These are phyloP conservation scores for Pythium periplocum DNA, from an alignment of 352 stramenopile genomes.

Conservation along the genomic window DNA sequence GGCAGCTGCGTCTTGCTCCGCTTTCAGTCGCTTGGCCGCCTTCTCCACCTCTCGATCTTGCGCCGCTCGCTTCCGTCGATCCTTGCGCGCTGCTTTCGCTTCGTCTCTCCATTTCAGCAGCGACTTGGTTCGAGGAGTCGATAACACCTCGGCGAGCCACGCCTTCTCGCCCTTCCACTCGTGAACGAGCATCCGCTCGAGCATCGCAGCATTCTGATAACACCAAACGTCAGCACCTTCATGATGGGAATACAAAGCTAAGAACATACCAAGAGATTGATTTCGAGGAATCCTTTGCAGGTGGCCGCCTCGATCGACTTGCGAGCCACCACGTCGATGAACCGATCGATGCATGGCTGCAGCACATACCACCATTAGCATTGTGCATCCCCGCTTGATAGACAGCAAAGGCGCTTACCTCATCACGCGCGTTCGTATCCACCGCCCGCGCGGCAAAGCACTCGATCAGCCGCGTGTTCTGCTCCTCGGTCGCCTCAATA, in stretches of 20 bases:
- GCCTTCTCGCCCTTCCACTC: constrained; percentile 56
- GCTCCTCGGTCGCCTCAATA: constrained; percentile 29
- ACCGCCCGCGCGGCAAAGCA: constrained; percentile 42
- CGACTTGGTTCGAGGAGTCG: constrained; percentile 45
- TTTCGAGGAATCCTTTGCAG: constrained; percentile 73
- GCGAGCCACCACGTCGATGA: constrained; percentile 63
- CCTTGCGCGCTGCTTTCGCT: constrained; percentile 51
- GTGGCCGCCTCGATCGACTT: constrained; percentile 30
- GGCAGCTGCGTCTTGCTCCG: constrained; percentile 24
- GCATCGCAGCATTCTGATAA: constrained; percentile 33
- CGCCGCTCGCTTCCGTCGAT: constrained; percentile 52
- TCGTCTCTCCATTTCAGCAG: constrained; percentile 64
- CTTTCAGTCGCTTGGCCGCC: constrained; percentile 18
- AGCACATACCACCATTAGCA: neutral
- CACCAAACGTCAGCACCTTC: constrained; percentile 1
- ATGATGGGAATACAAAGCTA: neutral
- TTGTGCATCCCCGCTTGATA: neutral
- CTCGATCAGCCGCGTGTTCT: constrained; percentile 38
- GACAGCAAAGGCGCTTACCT: constrained; percentile 23
- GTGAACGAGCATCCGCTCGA: constrained; percentile 62
- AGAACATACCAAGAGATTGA: constrained; percentile 63
- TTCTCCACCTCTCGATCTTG: constrained; percentile 41
- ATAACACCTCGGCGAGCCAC: constrained; percentile 52
- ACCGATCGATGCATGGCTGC: constrained; percentile 58
- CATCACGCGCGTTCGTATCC: constrained; percentile 48